Base-by-base conservation (phyloP, 1,284 basidiomycete species). In the Sporisorium sorghi region DNA sequence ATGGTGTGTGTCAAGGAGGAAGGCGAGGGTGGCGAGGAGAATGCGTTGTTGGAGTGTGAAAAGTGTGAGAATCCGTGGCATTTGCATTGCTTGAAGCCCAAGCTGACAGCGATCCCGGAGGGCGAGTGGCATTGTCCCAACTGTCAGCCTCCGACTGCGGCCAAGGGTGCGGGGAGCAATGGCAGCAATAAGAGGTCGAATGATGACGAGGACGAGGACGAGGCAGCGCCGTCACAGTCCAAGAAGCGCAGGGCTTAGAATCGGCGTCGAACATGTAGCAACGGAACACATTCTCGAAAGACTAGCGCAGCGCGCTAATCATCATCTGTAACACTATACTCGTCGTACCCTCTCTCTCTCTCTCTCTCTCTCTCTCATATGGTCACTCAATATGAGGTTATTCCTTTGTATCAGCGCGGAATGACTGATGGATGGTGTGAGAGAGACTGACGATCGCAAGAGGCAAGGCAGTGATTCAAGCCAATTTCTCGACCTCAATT, bases 21-120 rank as follows among this genome's bases (percentile, higher is more conserved):
- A 5, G 67, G 67, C 10, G 61, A 64, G 28, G 67, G 67, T 19
- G 67, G 67, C 5, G 67, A 73, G 28, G 63, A 73, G 10, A 69
- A 81, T 37, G 74, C 72, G 24, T 56, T 83, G 58, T 68, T 84
- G 33, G 83, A 83, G 56, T 84, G 83, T 91, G 69, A 66, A 87
- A 79, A 77, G 91, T 98, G 94, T 83, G 94, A 97, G 81, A 88
- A 89, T 48, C 93, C 94, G 0, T 97, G 92, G 83, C 94, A 98
- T 83, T 86, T 92, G 14, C 87, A 87, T 5, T 98, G 94, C 84
- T 88, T 96, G 50, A 85, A 87, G 33, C 94, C 94, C 8, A 92
- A 93, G 3, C 86, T 98, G 51, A 83, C 86, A 15, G 89, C 87
- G 1, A 86, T 95, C 15, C 95, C 95, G 0, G 92, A 93, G 23